Base-by-base conservation (phyloP, 192 early-diverging fungal species). In the Backusella macrospora region DNA sequence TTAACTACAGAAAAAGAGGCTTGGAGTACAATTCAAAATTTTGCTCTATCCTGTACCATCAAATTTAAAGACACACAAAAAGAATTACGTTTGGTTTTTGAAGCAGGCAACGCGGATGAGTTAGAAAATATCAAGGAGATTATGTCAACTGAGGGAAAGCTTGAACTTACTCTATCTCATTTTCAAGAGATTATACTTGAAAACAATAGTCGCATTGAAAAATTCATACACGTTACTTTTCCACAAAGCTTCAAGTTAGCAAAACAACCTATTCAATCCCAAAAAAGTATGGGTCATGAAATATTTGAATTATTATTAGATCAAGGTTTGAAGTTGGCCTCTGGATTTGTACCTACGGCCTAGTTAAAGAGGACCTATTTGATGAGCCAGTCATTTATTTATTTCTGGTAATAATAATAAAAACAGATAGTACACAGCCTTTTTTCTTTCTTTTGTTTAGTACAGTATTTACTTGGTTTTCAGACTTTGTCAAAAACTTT, bases 131-230 rank as follows among this genome's bases (percentile, higher is more conserved):
- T 23, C 16, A 52, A 18, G n/a, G n/a, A 23, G 5, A 52, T 23
- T 18, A 4, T 52, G 21, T n/a, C 6, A 8, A 10, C n/a, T 16
- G 5, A 26, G 1, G 2, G n/a, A 37, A 5, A 9, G 2, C 16
- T 68, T 46, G 73, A 74, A 23, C 48, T 75, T 15, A 70, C 46
- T 37, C 15, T 76, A 0, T 40, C 75, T 23, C 34, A 46, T 16
- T 76, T 76, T 79, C 84, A 90, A 38, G 92, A 96, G 83, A 86
- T 93, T 1, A 83, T 96, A 37, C 78, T 96, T 47, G 88, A 87
- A 29, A 93, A 96, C 76, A 90, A 91, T 43, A 87, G 88, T 52
- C 88, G 88, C 48, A 80, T 96, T 21, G 91, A 93, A 70, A 76
- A 81, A 9, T 96, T 94, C 64, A 95, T 98, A 67, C 88, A 92